A percentile compares a stretch with the other conserved stretches of the same genome.
phyloP scores from a whole-genome alignment of 257 asterid genomes.

The Solanum medicagineum region DNA sequence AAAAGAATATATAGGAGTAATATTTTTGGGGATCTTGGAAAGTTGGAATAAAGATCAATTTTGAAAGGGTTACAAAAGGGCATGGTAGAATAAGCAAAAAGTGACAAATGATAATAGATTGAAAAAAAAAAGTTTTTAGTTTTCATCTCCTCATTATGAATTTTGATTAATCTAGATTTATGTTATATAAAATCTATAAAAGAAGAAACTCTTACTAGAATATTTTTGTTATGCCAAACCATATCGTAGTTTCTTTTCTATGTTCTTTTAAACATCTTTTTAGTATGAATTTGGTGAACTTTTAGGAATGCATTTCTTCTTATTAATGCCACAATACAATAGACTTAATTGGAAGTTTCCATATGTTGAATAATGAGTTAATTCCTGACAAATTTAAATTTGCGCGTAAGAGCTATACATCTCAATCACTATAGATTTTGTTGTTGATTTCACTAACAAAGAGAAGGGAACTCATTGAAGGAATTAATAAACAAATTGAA shows the following conservation, averaged over 20 bases:
- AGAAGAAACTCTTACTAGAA: background rate
- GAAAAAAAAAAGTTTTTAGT: background rate
- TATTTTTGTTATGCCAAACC: no score
- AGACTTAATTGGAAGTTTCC: background rate
- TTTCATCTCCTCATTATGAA: background rate
- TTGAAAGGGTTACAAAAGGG: background rate
- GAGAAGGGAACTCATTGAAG: background rate
- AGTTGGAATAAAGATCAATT: background rate
- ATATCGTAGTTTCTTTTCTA: background rate
- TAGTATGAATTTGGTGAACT: background rate
- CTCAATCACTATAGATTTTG: background rate
- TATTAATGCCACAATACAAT: background rate
- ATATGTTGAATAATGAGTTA: background rate
- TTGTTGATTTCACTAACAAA: background rate
- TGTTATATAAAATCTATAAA: background rate
- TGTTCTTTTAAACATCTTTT: background rate
- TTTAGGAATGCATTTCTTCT: background rate
- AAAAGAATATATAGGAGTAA: background rate
- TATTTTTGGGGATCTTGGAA: background rate
- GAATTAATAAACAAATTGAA: background rate
- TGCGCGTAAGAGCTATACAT: no score
- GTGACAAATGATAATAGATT: background rate
- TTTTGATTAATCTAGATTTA: background rate
- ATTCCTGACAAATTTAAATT: no score
- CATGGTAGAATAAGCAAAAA: background rate